Percentiles rank a stretch among this genome's conserved stretches.
These are phyloP conservation scores for Imleria badia DNA, from an alignment of 768 basidiomycete genomes.

Conservation along the genomic window DNA sequence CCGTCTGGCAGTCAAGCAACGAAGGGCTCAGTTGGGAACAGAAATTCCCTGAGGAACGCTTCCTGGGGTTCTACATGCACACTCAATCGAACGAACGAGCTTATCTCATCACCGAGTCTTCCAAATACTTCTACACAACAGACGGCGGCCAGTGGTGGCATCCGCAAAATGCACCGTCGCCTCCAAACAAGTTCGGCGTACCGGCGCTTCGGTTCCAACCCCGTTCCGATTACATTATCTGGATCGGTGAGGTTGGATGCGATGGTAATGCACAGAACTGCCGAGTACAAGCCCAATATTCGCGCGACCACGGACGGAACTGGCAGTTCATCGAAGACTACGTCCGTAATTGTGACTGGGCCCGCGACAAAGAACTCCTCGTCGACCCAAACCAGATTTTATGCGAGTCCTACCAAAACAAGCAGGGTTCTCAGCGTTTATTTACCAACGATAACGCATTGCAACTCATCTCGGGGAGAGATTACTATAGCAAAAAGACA, in stretches of 20 bases:
- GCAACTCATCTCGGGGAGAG: slow-evolving; percentile 73
- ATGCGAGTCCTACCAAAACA: slow-evolving; percentile 85
- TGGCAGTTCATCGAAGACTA: slow-evolving; percentile 85
- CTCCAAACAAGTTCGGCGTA: slow-evolving; percentile 77
- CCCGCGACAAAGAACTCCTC: slow-evolving; percentile 71
- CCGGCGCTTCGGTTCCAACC: slow-evolving; percentile 88
- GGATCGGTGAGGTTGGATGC: slow-evolving; percentile 81
- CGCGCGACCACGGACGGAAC: slow-evolving; percentile 69
- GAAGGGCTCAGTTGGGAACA: slow-evolving; percentile 92
- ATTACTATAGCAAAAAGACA: slow-evolving; percentile 69
- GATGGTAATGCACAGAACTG: slow-evolving; percentile 50
- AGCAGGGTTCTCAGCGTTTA: slow-evolving; percentile 72
- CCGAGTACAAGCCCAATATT: slow-evolving; percentile 72
- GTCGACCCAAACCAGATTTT: slow-evolving; percentile 87
- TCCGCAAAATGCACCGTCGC: slow-evolving; percentile 52
- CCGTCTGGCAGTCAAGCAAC: slow-evolving; percentile 92
- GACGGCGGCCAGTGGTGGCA: slow-evolving; percentile 79
- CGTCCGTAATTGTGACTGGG: slow-evolving; percentile 91
- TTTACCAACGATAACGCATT: slow-evolving; percentile 62
- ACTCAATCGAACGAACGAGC: slow-evolving; percentile 75
- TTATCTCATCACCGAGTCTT: slow-evolving; percentile 77
- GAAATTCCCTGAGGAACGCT: slow-evolving; percentile 55
- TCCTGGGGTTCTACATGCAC: slow-evolving; percentile 89
- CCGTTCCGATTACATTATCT: slow-evolving; percentile 79
- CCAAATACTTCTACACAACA: slow-evolving; percentile 75